Conservation (phyloP, 208 protist species). For the Spongospora subterranea region DNA sequence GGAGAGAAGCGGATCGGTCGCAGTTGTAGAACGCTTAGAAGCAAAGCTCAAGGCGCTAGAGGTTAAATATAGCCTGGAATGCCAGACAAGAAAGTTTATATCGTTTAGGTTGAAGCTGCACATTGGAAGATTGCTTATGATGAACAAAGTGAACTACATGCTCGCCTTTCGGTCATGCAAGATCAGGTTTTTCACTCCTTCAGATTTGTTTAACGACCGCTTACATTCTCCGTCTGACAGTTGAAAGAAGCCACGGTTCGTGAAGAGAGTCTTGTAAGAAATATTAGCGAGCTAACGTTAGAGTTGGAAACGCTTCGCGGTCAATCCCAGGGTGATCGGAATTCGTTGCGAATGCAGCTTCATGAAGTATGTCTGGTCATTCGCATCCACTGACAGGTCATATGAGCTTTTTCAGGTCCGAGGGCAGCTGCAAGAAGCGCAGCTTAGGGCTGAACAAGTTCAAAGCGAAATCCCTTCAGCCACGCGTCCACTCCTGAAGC, state of each 20-base stretch:
- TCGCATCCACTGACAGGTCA: background rate
- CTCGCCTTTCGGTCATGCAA: conserved; percentile 19
- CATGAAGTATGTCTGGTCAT: background rate
- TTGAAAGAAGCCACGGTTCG: background rate
- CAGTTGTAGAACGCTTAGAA: conserved; percentile 19
- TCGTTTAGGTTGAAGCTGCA: conserved; percentile 40
- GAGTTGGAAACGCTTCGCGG: background rate
- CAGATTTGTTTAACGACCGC: background rate
- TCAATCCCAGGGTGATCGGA: background rate
- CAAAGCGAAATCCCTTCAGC: background rate
- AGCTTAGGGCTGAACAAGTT: background rate
- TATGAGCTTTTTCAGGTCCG: background rate
- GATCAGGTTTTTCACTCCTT: background rate
- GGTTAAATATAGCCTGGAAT: no score
- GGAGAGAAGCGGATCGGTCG: background rate
- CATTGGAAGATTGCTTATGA: conserved; percentile 40
- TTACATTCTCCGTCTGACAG: background rate
- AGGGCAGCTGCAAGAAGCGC: background rate
- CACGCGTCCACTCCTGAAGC: conserved; percentile 1
- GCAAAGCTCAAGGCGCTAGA: background rate
- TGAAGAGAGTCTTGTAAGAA: background rate
- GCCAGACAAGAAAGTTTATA: no score
- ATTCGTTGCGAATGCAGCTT: background rate
- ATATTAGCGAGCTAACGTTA: background rate
- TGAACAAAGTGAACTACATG: conserved; percentile 36